A percentile compares a stretch with the other conserved stretches of the same genome.
Conservation (phyloP, 2,329 filamentous ascomycete species). For the Juglanconis juglandina region DNA sequence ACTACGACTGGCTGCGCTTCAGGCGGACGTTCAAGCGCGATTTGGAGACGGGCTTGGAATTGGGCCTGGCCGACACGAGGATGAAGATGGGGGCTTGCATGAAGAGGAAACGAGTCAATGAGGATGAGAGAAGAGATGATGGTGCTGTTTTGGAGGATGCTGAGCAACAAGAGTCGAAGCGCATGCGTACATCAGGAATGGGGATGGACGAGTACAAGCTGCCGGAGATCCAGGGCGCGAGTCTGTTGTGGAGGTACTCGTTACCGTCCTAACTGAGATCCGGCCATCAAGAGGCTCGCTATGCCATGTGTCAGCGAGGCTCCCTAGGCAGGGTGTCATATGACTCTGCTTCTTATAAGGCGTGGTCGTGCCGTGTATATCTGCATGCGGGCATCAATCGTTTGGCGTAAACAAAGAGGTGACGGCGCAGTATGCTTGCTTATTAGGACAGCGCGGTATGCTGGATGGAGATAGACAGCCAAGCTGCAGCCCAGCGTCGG, state of each 20-base stretch:
- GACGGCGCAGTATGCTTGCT: neutral
- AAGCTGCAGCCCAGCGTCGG: neutral
- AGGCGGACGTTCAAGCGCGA: conserved; percentile 31
- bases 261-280: neutral
- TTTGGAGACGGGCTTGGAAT: conserved; percentile 26
- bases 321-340: neutral
- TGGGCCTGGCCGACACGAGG: conserved; percentile 16
- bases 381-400: neutral
- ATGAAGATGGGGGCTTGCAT: neutral
- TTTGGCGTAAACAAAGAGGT: neutral
- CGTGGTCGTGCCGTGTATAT: neutral
- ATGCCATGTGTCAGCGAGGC: neutral
- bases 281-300: neutral
- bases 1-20: conserved; percentile 38
- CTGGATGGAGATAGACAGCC: too few species aligned
- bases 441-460: neutral
- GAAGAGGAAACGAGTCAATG: neutral
- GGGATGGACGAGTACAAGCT: neutral
- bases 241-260: conserved; percentile 29
- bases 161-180: neutral
- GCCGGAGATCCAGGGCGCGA: conserved; percentile 27
- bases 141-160: neutral
- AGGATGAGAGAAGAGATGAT: neutral
- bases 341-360: neutral
- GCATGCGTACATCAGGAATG: conserved; percentile 8